phyloP scores from a whole-genome alignment of 106 monocot genomes.

The Phalaenopsis equestris region DNA sequence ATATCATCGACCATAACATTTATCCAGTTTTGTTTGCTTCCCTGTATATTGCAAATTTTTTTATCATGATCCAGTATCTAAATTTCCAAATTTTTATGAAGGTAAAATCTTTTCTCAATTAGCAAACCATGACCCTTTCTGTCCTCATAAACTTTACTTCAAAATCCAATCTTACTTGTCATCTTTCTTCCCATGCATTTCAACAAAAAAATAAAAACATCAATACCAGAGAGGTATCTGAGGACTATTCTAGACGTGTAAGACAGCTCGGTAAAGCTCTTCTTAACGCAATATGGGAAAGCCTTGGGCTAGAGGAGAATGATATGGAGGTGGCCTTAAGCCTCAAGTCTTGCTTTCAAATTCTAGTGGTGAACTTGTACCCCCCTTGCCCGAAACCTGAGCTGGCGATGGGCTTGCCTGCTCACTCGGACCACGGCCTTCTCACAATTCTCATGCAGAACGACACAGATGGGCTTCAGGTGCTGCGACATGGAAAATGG shows the following conservation, averaged over 20 bases:
- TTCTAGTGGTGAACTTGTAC: slow-evolving; percentile 33
- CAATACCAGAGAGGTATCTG: slow-evolving; percentile 23
- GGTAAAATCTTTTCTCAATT: too few species aligned
- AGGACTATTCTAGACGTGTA: slow-evolving; percentile 20
- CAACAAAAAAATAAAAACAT: not conserved
- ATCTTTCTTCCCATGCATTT: too few species aligned
- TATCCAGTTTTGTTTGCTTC: too few species aligned
- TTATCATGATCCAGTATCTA: too few species aligned
- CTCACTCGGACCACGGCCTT: slow-evolving; percentile 72
- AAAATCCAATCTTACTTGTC: too few species aligned
- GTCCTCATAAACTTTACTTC: not conserved
- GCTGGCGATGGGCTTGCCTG: slow-evolving; percentile 29
- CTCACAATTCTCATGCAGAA: slow-evolving; percentile 59
- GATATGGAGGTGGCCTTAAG: slow-evolving; percentile 27
- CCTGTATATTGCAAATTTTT: too few species aligned
- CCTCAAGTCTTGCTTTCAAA: slow-evolving; percentile 27
- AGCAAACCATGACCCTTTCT: not conserved
- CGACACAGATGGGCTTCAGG: slow-evolving; percentile 51
- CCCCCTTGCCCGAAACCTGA: slow-evolving; percentile 50
- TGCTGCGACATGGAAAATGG: slow-evolving; percentile 47
- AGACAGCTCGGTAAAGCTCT: slow-evolving; percentile 37
- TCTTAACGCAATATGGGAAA: slow-evolving; percentile 36
- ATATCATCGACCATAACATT: too few species aligned
- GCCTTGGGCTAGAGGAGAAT: slow-evolving; percentile 36
- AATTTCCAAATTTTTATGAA: too few species aligned